Evolutionary conservation across 345 rosid species (phyloP).

Genomic region (Tarenaya hassleriana): DNA sequence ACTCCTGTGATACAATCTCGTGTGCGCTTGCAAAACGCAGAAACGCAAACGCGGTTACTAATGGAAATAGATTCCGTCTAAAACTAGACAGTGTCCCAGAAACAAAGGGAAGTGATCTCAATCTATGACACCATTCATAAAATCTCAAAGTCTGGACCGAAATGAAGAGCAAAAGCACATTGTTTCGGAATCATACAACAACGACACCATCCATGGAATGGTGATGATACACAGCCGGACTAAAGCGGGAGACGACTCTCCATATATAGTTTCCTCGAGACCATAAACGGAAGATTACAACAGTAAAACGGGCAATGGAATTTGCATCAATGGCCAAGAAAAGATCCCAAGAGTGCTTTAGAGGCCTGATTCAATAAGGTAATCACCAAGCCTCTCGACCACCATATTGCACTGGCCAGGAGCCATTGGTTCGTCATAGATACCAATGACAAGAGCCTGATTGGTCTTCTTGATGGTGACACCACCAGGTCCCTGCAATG

Average conservation of each 20-base stretch:
- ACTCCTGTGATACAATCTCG: too few species aligned
- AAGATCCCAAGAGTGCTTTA: conserved; percentile 21
- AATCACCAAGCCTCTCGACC: conserved; percentile 87
- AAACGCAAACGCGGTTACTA: too few species aligned
- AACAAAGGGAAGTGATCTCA: too few species aligned
- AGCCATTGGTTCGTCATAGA: conserved; percentile 74
- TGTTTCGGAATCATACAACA: conserved; percentile 17
- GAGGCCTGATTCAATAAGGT: conserved; percentile 67
- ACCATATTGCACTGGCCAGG: conserved; percentile 89
- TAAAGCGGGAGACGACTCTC: too few species aligned
- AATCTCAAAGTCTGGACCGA: background rate
- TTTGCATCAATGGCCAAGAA: background rate
- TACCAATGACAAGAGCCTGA: conserved; percentile 56
- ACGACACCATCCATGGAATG: conserved; percentile 17
- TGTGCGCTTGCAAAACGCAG: too few species aligned
- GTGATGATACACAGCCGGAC: background rate
- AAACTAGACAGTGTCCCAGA: too few species aligned
- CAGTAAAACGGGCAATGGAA: background rate
- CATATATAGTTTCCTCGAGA: too few species aligned
- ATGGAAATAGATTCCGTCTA: too few species aligned
- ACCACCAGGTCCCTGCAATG: conserved; percentile 71
- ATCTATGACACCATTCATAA: background rate
- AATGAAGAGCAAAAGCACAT: conserved; percentile 8
- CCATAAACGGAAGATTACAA: conserved; percentile 8
- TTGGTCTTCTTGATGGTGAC: conserved; percentile 68